Conservation (phyloP, 75 land plant species). For the Pinus tabuliformis region DNA sequence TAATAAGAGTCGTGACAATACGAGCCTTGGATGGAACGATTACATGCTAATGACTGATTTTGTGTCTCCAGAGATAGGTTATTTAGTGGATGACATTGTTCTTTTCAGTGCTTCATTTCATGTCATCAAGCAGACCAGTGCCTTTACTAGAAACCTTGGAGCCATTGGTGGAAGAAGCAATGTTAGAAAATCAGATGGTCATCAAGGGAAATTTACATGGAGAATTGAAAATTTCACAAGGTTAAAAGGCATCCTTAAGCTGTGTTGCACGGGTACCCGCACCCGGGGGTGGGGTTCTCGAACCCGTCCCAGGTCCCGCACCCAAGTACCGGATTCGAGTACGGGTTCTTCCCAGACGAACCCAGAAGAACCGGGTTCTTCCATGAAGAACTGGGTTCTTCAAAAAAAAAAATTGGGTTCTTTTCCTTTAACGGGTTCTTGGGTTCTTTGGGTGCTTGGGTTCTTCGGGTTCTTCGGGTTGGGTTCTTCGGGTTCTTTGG, state of each 20-base stretch:
- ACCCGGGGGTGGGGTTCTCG: too few species aligned
- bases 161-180: conserved; percentile 15
- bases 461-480: too few species aligned
- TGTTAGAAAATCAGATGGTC: conserved; percentile 35
- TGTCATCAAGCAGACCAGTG: conserved; percentile 34
- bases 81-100: conserved; percentile 40
- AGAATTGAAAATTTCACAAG: conserved; percentile 46
- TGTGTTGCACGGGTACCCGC: too few species aligned
- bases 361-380: too few species aligned
- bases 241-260: conserved; percentile 43
- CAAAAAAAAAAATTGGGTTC: too few species aligned
- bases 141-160: conserved; percentile 32
- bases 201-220: conserved; percentile 45
- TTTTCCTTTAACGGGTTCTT: too few species aligned
- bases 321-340: too few species aligned
- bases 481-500: too few species aligned
- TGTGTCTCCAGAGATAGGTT: conserved; percentile 46
- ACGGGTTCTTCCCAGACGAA: too few species aligned
- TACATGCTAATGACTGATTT: conserved; percentile 51
- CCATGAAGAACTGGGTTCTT: too few species aligned
- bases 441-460: too few species aligned
- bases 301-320: too few species aligned
- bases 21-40: conserved; percentile 53
- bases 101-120: conserved; percentile 40
- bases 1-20: conserved; percentile 18